Evolutionary conservation across 441 rosid species (phyloP).

Genomic region (Pelargonium australe): DNA sequence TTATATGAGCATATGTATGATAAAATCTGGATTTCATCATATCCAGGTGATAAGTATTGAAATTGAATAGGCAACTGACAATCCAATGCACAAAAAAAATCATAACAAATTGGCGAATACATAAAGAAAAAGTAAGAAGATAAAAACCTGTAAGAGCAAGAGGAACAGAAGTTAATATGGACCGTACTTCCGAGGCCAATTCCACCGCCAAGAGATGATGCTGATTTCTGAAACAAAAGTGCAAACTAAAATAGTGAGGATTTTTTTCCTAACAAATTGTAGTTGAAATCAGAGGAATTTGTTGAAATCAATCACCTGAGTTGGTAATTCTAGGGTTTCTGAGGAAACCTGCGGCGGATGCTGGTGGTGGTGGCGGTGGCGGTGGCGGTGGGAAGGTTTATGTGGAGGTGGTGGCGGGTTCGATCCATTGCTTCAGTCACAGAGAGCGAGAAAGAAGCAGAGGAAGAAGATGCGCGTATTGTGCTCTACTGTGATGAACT

Average conservation of each 20-base stretch:
- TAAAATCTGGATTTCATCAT: too few relatives aligned
- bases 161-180: slow-evolving; percentile 39
- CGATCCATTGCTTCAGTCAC: slow-evolving; percentile 29
- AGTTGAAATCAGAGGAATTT: background rate
- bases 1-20: too few relatives aligned
- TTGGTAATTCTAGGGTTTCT: slow-evolving; percentile 29
- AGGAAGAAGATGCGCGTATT: too few relatives aligned
- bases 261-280: background rate
- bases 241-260: background rate
- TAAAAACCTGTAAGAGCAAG: slow-evolving; percentile 38
- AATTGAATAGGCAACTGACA: too few relatives aligned
- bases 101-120: too few relatives aligned
- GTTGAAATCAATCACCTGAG: slow-evolving; percentile 20
- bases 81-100: too few relatives aligned
- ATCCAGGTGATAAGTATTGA: too few relatives aligned
- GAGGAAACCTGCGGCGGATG: slow-evolving; percentile 13
- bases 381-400: slow-evolving; percentile 1
- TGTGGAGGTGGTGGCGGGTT: slow-evolving; percentile 24
- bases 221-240: slow-evolving; percentile 25
- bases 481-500: too few relatives aligned
- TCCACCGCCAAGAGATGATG: slow-evolving; percentile 24
- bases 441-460: too few relatives aligned
- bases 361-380: slow-evolving; percentile 16
- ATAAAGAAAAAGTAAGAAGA: background rate
- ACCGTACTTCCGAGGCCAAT: slow-evolving; percentile 36